Conservation (phyloP, 140 eudicot species). For the Erigeron philadelphicus region DNA sequence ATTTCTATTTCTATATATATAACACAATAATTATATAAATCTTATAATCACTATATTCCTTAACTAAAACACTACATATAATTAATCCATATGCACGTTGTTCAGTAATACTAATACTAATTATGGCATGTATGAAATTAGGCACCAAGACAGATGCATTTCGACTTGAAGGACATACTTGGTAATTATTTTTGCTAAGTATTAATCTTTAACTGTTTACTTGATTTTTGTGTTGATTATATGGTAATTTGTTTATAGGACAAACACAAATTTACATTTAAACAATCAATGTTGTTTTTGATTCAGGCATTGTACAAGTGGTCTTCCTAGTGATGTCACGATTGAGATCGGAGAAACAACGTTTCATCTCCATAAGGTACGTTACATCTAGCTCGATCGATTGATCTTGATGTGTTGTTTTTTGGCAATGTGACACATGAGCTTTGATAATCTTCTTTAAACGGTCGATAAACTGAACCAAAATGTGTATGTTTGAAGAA, state of each 20-base stretch:
- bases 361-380: slow-evolving; percentile 84
- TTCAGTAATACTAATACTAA: background rate
- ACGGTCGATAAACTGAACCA: background rate
- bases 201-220: background rate
- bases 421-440: background rate
- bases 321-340: slow-evolving; percentile 77
- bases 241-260: background rate
- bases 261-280: background rate
- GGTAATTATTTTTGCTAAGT: slow-evolving; percentile 32
- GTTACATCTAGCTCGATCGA: background rate
- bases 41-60: background rate
- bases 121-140: slow-evolving; percentile 59
- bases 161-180: slow-evolving; percentile 55
- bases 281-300: background rate
- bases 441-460: background rate
- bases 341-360: slow-evolving; percentile 67
- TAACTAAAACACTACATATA: background rate
- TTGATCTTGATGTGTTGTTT: background rate
- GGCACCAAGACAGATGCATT: slow-evolving; percentile 72
- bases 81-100: background rate
- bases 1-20: background rate
- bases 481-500: background rate
- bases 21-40: background rate
- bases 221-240: slow-evolving; percentile 36
- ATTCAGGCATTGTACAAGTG: slow-evolving; percentile 74